Evolutionary conservation across 1,284 basidiomycete genomes (phyloP).

Genomic region (Ceratobasidium papillatum): DNA sequence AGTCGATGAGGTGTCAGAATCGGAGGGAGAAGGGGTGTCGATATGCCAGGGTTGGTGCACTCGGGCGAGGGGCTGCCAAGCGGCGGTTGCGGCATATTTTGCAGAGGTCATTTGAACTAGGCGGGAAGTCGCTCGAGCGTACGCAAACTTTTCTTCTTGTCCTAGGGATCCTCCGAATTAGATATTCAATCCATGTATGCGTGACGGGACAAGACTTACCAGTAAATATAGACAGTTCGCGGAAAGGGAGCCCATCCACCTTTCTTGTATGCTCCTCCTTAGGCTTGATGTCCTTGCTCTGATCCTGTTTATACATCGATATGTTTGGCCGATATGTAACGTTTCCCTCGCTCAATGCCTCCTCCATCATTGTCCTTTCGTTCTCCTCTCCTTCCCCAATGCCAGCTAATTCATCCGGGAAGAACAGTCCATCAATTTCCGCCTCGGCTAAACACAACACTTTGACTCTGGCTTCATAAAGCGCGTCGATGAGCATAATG

Average conservation of each 20-base stretch:
- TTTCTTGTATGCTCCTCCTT: background rate
- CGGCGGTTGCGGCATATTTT: slow-evolving; percentile 3
- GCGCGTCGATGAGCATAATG: slow-evolving; percentile 75
- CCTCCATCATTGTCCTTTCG: slow-evolving; percentile 65
- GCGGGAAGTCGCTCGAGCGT: slow-evolving; percentile 72
- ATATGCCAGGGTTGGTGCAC: slow-evolving; percentile 16
- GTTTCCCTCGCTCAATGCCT: slow-evolving; percentile 66
- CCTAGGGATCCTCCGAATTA: slow-evolving; percentile 51
- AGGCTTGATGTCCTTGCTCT: background rate
- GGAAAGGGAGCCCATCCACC: background rate
- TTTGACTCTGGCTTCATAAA: slow-evolving; percentile 62
- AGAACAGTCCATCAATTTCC: slow-evolving; percentile 65
- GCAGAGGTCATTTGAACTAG: slow-evolving; percentile 67
- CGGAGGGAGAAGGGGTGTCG: background rate
- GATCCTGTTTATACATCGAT: slow-evolving; percentile 60
- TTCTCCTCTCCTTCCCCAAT: slow-evolving; percentile 47
- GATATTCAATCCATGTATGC: background rate
- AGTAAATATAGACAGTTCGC: slow-evolving; percentile 67
- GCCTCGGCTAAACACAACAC: slow-evolving; percentile 60
- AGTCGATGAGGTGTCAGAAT: background rate
- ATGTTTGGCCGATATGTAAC: slow-evolving; percentile 69
- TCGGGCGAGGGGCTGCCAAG: slow-evolving; percentile 18
- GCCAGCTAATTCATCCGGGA: slow-evolving; percentile 59
- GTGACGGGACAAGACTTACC: slow-evolving; percentile 51
- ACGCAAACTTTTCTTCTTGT: slow-evolving; percentile 73